Evolutionary conservation across 495 filamentous ascomycete species (phyloP), one percentile per base, ranked within the genome.

Genomic region (Lasiosphaeria ovina): DNA sequence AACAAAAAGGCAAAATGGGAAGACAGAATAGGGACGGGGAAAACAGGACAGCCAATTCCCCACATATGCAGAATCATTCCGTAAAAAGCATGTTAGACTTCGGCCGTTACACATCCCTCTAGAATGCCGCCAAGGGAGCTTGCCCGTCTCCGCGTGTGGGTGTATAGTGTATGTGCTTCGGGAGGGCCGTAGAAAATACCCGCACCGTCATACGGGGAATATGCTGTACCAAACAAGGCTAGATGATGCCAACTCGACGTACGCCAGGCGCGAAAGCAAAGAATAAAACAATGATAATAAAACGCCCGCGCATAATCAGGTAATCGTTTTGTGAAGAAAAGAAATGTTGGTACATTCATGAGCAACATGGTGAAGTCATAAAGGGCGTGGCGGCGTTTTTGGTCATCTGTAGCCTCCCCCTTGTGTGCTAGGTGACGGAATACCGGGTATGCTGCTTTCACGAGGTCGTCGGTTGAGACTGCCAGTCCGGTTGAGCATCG

Each of bases 381-480:
- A 64, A 65, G 47, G 55, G 55, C 65, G 55, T 67, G 50, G 60
- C 59, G 54, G 50, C 55, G 35, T 60, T 52, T 24, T 24, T 24
- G 24, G 40, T 70, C 57, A 71, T 63, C 69, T 63, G 51, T 71
- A 67, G 51, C 60, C 57, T 60, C 62, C 62, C 14, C 24, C 48
- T 24, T 24, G 60, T 57, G 32, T 61, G 57, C 38, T n/a, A n/a
- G 57, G 35, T 12, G 60, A 35, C 6, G 55, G 58, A 10, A 64
- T 34, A 34, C 62, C 69, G 17, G 74, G 63, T 51, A 77, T 74
- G 36, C 66, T 68, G 40, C 68, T 76, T 11, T 72, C 71, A 51
- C 77, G 76, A 35, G 36, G 55, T n/a, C 78, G 70, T 54, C 73
- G 71, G 57, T 69, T 74, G 57, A 76, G 57, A 62, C 77, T 81